Base-by-base conservation (phyloP, 2,329 filamentous ascomycete genomes). In the Cadophora sp. region DNA sequence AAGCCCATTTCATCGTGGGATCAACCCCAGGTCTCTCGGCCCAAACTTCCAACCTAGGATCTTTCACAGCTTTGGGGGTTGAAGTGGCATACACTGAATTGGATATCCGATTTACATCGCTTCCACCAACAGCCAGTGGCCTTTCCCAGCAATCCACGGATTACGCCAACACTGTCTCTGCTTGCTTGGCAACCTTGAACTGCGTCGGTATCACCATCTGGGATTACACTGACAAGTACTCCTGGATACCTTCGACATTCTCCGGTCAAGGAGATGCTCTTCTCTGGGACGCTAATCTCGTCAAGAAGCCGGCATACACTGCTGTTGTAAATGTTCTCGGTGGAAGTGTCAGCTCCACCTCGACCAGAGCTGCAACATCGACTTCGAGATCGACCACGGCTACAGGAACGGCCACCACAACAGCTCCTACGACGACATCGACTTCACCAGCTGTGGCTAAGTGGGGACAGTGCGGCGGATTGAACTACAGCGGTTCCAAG, bases 11-110 rank as follows among this genome's bases (percentile, higher is more conserved):
- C 67, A 85, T 87, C 68, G 84, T 85, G 8, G 85, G 86, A 72
- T 72, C 75, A n/a, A 81, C 84, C 1, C 84, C 87, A 0, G 76
- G 75, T 60, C 81, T 83, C 70, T 75, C 78, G 36, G 78, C 78
- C 8, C 80, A 85, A 53, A 77, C 78, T 39, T 78, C 80, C 0
- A 81, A 82, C 16, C 83, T 88, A 62, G 73, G 79, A 58, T 78
- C 82, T 50, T 89, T 86, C 78, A 82, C 82, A 0, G 79, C 80
- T 0, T 81, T 85, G 1, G 82, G 82, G 4, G 79, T 87, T 5
- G 87, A 90, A 70, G 84, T 88, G 11, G 85, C 86, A 8, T 83
- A 87, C 76, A 89, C 87, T 1, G 87, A 90, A 78, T 79, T 90
- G 18, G 88, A 90, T 73, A 85, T 90, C 68, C 81, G 87, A 36